These are phyloP conservation scores for Monosporascus sp. DNA, from an alignment of 2,329 filamentous ascomycete species.

Conservation along the genomic window DNA sequence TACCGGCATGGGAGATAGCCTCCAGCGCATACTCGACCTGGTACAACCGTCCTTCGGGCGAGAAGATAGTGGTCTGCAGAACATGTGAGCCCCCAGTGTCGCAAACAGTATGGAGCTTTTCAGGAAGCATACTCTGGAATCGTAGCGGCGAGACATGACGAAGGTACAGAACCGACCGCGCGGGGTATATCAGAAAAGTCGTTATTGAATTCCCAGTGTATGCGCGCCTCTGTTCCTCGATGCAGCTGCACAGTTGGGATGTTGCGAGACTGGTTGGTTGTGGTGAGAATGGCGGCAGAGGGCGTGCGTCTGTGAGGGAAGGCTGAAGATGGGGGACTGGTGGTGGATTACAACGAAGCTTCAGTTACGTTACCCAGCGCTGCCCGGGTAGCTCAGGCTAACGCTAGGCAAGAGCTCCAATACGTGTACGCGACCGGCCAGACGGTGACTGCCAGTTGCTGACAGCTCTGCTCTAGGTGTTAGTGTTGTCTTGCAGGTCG, in stretches of 20 bases:
- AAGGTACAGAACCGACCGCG: constrained; percentile 8
- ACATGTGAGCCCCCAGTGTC: constrained; percentile 14
- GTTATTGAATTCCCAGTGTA: too few species aligned
- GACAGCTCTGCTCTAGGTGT: background rate
- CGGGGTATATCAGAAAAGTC: background rate
- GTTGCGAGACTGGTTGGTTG: too few species aligned
- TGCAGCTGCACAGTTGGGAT: too few species aligned
- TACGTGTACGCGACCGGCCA: background rate
- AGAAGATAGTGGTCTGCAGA: constrained; percentile 95
- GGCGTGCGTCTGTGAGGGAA: too few species aligned
- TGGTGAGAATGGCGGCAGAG: too few species aligned
- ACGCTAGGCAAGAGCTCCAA: background rate
- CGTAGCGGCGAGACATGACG: constrained; percentile 92
- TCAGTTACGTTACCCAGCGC: background rate
- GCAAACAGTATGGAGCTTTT: constrained; percentile 15
- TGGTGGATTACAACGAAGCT: background rate
- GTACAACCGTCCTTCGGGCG: constrained; percentile 94
- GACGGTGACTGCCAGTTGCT: background rate
- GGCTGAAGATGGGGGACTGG: background rate
- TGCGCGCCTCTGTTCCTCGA: too few species aligned
- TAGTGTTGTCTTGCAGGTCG: too few species aligned
- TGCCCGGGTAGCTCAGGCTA: background rate
- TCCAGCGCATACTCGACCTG: constrained; percentile 99
- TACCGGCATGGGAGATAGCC: constrained; percentile 97
- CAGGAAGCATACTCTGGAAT: constrained; percentile 73